A percentile compares a stretch with the other conserved stretches of the same genome.
Evolutionary conservation across 2,329 filamentous ascomycete species (phyloP).

Genomic region (Onygena corvina): DNA sequence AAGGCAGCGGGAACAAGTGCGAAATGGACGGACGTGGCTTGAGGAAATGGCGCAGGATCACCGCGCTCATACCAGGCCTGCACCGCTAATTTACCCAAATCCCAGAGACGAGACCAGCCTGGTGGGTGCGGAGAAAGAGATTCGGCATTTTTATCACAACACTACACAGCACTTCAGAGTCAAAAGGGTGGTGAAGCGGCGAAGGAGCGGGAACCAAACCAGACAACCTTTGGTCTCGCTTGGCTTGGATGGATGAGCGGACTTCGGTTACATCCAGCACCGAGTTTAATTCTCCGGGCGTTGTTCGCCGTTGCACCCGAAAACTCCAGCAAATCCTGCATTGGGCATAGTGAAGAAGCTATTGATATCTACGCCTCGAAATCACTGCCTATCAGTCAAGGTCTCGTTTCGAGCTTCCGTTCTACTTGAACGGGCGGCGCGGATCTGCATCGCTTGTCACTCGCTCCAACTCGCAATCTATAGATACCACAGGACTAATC

Average conservation of each 20-base stretch:
- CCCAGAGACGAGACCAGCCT: neutral
- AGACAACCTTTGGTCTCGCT: neutral
- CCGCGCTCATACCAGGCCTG: constrained; percentile 5
- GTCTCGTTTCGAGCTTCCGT: constrained; percentile 5
- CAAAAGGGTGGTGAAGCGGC: neutral
- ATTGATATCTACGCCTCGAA: neutral
- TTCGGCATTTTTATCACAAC: too few species aligned
- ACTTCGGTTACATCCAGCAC: neutral
- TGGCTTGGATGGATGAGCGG: neutral
- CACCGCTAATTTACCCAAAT: too few species aligned
- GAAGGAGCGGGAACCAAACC: neutral
- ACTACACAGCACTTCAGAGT: too few species aligned
- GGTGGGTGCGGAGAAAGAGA: too few species aligned
- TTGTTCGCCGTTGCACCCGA: neutral
- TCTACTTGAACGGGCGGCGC: constrained; percentile 1
- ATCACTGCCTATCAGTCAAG: neutral
- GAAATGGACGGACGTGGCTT: neutral
- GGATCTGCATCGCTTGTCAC: constrained; percentile 4
- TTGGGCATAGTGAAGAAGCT: neutral
- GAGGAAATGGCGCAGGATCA: neutral
- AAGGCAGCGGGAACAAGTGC: too few species aligned
- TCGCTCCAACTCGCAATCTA: neutral
- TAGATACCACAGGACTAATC: neutral
- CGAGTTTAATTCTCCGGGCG: neutral
- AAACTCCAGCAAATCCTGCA: neutral